Percentiles rank a stretch among this genome's conserved stretches.
Conservation (phyloP, 2,329 filamentous ascomycete species). For the Shiraia bambusicola region DNA sequence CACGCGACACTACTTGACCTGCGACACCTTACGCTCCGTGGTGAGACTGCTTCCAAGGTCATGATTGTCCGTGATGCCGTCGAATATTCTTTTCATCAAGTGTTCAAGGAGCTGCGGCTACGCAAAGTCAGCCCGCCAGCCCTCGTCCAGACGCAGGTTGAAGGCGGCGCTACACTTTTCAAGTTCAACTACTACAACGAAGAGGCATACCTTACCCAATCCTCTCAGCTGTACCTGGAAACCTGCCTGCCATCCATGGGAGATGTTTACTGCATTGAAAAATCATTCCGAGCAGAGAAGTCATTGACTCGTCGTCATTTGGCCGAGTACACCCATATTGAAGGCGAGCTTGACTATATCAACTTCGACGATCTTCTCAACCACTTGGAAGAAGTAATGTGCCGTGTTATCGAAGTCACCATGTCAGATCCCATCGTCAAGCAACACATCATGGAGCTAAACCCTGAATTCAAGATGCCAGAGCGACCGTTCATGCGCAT, state of each 20-base stretch:
- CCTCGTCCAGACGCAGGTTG: slow-evolving; percentile 92
- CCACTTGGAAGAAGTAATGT: slow-evolving; percentile 86
- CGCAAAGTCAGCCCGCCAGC: slow-evolving; percentile 86
- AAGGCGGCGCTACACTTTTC: slow-evolving; percentile 91
- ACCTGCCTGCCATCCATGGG: slow-evolving; percentile 87
- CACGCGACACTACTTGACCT: slow-evolving; percentile 75
- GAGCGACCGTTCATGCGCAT: slow-evolving; percentile 88
- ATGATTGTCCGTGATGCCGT: slow-evolving; percentile 84
- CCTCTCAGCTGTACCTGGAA: slow-evolving; percentile 95
- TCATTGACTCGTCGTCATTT: slow-evolving; percentile 90
- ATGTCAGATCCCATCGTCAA: slow-evolving; percentile 73
- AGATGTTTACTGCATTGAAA: slow-evolving; percentile 96
- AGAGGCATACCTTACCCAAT: slow-evolving; percentile 91
- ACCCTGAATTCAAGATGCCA: slow-evolving; percentile 84
- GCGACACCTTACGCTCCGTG: slow-evolving; percentile 80
- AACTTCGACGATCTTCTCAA: slow-evolving; percentile 82
- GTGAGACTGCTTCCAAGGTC: slow-evolving; percentile 79
- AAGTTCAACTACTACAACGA: slow-evolving; percentile 86
- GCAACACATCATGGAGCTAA: slow-evolving; percentile 76
- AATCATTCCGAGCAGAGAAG: slow-evolving; percentile 98
- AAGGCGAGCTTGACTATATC: slow-evolving; percentile 96
- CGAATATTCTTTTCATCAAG: slow-evolving; percentile 75
- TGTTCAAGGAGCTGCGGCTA: slow-evolving; percentile 75
- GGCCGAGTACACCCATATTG: slow-evolving; percentile 94
- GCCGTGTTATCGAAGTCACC: slow-evolving; percentile 76